Percentiles rank a stretch among this genome's conserved stretches.
Evolutionary conservation across 805 yeast genomes (phyloP).

Genomic region (Hanseniaspora lindneri): DNA sequence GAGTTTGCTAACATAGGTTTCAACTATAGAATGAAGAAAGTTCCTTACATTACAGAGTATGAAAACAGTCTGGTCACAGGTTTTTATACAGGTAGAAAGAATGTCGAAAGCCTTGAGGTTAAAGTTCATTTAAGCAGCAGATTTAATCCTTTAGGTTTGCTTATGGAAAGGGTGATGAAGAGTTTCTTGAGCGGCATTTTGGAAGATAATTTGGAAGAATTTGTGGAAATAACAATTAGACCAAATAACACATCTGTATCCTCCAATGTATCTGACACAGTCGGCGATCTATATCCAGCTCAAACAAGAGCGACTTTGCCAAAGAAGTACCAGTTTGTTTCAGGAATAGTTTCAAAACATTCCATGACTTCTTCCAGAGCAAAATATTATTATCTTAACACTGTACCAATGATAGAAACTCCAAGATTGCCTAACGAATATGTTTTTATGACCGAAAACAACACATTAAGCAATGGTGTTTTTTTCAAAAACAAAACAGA

Average conservation of each 20-base stretch:
- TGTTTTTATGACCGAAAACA: constrained; percentile 81
- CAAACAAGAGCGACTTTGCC: constrained; percentile 37
- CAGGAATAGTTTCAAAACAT: constrained; percentile 75
- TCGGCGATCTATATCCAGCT: constrained; percentile 22
- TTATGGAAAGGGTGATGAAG: constrained; percentile 50
- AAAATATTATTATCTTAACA: constrained; percentile 66
- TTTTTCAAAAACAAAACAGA: constrained; percentile 31
- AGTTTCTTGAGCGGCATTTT: constrained; percentile 46
- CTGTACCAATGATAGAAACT: constrained; percentile 72
- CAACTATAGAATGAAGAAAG: constrained; percentile 18
- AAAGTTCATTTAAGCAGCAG: constrained; percentile 61
- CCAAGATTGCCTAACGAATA: constrained; percentile 55
- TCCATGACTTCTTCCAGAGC: constrained; percentile 68
- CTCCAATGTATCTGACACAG: constrained; percentile 25
- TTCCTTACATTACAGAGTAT: constrained; percentile 31
- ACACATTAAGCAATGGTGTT: constrained; percentile 63
- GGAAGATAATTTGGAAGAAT: constrained; percentile 43
- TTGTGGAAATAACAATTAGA: constrained; percentile 45
- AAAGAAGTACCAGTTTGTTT: constrained; percentile 44
- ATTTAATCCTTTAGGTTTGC: constrained; percentile 61
- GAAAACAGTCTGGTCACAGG: constrained; percentile 34
- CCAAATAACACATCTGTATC: constrained; percentile 28
- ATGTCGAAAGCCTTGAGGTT: constrained; percentile 51
- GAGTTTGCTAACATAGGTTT: constrained; percentile 62
- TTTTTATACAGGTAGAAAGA: constrained; percentile 82